A percentile compares a stretch with the other conserved stretches of the same genome.
Evolutionary conservation across 306 rosid genomes (phyloP).

Genomic region (Acacia crassicarpa): DNA sequence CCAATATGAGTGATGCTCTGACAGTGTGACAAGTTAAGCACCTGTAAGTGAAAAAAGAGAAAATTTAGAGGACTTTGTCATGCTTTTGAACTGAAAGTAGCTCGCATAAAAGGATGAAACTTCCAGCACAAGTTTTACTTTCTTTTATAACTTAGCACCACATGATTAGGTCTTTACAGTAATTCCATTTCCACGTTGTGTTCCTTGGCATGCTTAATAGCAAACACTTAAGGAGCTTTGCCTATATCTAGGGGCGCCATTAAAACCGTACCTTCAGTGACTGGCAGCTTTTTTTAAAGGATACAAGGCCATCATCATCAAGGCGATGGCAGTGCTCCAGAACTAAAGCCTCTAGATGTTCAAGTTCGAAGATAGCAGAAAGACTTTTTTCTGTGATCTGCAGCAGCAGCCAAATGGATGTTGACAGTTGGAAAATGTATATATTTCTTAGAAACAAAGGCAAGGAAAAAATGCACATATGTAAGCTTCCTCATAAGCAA

Average conservation of each 20-base stretch:
- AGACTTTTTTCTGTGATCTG: constrained; percentile 79
- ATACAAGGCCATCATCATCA: constrained; percentile 61
- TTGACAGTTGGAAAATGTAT: background rate
- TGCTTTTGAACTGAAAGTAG: background rate
- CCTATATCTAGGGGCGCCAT: background rate
- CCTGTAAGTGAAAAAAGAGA: constrained; percentile 40
- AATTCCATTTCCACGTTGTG: background rate
- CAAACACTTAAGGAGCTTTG: background rate
- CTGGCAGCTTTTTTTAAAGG: constrained; percentile 54
- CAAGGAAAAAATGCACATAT: background rate
- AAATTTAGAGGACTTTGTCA: background rate
- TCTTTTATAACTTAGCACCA: background rate
- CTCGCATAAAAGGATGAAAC: background rate
- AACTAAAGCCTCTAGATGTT: constrained; percentile 69
- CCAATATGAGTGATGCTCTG: constrained; percentile 58
- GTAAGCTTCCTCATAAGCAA: background rate
- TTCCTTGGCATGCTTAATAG: background rate
- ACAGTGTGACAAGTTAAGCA: constrained; percentile 63
- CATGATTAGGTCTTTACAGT: background rate
- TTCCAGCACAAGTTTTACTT: background rate
- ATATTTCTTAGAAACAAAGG: background rate
- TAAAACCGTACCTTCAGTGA: constrained; percentile 61
- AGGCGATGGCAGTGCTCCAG: constrained; percentile 80
- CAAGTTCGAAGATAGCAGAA: constrained; percentile 50
- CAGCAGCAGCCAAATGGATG: constrained; percentile 20